Conservation (phyloP, 305 asterid species). For the Fraxinus platypoda region DNA sequence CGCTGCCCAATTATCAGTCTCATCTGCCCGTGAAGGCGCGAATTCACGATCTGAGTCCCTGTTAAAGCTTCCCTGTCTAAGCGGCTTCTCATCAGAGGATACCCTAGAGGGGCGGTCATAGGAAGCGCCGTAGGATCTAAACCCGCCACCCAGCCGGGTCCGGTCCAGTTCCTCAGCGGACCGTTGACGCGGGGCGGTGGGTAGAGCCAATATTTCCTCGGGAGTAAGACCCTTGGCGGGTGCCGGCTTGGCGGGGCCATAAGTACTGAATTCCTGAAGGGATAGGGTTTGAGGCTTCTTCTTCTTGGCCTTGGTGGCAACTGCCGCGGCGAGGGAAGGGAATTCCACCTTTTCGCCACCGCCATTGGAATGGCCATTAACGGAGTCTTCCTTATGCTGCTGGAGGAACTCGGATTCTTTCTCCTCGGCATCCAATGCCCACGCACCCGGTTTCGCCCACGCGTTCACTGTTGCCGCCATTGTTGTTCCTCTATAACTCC, state of each 20-base stretch:
- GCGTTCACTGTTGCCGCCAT: too few relatives aligned
- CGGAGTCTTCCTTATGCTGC: conserved; percentile 32
- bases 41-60: conserved; percentile 62
- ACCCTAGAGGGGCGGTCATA: conserved; percentile 37
- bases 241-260: conserved; percentile 17
- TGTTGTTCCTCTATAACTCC: conserved; percentile 17
- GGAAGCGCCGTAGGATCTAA: conserved; percentile 62
- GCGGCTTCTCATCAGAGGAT: conserved; percentile 52
- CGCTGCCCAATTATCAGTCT: conserved; percentile 81
- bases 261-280: conserved; percentile 53
- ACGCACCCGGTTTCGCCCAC: conserved; percentile 46
- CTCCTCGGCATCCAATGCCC: conserved; percentile 91
- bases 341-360: conserved; percentile 39
- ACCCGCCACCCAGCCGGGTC: conserved; percentile 64
- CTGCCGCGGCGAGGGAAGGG: conserved; percentile 53
- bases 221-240: conserved; percentile 38
- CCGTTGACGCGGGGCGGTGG: conserved; percentile 85
- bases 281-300: conserved; percentile 63
- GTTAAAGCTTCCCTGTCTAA: conserved; percentile 57
- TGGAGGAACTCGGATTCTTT: conserved; percentile 65
- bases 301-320: conserved; percentile 68
- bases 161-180: conserved; percentile 81
- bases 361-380: conserved; percentile 31
- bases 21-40: conserved; percentile 77
- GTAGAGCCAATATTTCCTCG: conserved; percentile 55